Conservation (phyloP, 306 rosid genomes). For the Acmispon strigosus region DNA sequence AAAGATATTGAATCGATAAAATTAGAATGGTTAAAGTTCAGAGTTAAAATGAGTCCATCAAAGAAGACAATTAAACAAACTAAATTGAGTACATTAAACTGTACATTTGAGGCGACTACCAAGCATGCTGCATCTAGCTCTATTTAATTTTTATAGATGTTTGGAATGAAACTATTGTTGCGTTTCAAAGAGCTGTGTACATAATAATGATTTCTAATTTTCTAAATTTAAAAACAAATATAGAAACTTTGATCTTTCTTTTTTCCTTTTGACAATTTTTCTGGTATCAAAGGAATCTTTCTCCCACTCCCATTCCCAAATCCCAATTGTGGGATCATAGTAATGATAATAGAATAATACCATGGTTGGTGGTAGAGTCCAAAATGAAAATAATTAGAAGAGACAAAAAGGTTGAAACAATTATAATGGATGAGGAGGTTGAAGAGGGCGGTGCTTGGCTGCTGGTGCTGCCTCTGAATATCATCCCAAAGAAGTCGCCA, state of each 20-base stretch:
- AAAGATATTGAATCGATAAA: not conserved
- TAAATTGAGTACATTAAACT: not conserved
- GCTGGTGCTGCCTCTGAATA: constrained; percentile 49
- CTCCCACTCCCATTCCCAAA: not conserved
- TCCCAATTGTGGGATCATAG: constrained; percentile 24
- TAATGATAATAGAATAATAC: constrained; percentile 26
- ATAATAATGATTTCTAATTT: constrained; percentile 7
- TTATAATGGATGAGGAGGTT: constrained; percentile 19
- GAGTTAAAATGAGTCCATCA: not conserved
- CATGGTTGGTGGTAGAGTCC: constrained; percentile 39
- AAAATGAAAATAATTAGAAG: constrained; percentile 45
- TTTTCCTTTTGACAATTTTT: not conserved
- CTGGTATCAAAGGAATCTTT: constrained; percentile 5
- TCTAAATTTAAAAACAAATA: constrained; percentile 4
- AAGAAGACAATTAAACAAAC: not conserved
- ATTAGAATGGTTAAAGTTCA: not conserved
- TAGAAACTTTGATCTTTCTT: not conserved
- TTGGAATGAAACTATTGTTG: not conserved
- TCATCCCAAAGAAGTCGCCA: constrained; percentile 76
- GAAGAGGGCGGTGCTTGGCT: constrained; percentile 43
- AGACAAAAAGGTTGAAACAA: constrained; percentile 41
- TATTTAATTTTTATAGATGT: not conserved
- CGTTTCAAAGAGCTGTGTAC: constrained; percentile 18
- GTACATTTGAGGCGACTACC: constrained; percentile 2
- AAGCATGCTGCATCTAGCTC: not conserved